Base-by-base conservation (phyloP, 768 basidiomycete genomes). In the Amanita rimosa region DNA sequence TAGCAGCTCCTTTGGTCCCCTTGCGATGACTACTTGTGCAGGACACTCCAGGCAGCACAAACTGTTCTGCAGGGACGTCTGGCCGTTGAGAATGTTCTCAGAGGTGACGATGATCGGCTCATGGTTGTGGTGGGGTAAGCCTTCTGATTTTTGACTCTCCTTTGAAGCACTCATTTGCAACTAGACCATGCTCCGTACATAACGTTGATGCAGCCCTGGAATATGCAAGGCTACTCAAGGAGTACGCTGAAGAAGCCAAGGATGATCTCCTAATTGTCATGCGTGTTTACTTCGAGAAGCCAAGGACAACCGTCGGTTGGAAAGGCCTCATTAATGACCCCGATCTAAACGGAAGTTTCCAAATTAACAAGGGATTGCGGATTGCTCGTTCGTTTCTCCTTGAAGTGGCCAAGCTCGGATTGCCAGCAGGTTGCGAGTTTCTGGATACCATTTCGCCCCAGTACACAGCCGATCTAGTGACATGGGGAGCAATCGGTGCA, bases 311-410 rank as follows among this genome's bases (percentile, higher is more conserved):
- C 0, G 85, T 98, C 42, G 96, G 96, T 22, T 99, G 95, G 95
- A 99, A 99, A 64, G 95, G 95, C 33, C 78, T 98, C 53, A 97
- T 98, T 67, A 98, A 97, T 61, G 93, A 97, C 59, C 94, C 95
- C 5, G 88, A 91, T 47, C 81, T 97, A 71, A 93, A 97, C 65
- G 78, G 83, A 46, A 81, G 73, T 59, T 97, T 88, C 79, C 87
- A 92, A 56, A 98, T 98, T 66, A 99, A 99, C 78, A 86, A 85
- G 57, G 96, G 96, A 14, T 75, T 99, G 26, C 83, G 93, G 24
- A 76, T 83, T 44, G 95, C 92, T 1, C 84, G 96, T 34, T 79
- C 79, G 4, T 69, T 97, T 29, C 78, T 99, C 22, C 74, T 97
- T 35, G 88, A 98, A 51, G 70, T 99, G 37, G 85, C 90, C 0